These are phyloP conservation scores for Paecilomyces sp. DNA, from an alignment of 2,329 filamentous ascomycete species.

Conservation along the genomic window DNA sequence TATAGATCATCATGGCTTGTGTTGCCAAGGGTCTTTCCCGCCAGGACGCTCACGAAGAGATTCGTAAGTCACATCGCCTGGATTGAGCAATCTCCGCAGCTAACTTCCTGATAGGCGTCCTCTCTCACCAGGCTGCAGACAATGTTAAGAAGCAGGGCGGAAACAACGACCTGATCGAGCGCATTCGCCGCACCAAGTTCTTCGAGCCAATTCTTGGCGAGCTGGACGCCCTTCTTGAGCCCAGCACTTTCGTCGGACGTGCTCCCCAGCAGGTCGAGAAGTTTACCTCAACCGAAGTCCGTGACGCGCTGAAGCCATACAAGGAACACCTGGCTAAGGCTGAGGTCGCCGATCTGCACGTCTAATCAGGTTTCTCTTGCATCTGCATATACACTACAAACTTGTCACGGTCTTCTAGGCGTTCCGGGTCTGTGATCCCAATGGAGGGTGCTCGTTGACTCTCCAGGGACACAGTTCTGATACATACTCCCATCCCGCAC, in stretches of 20 bases:
- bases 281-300: conserved; percentile 46
- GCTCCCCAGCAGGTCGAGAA: conserved; percentile 47
- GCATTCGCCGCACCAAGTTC: conserved; percentile 66
- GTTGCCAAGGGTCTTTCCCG: conserved; percentile 62
- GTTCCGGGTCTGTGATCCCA: not conserved
- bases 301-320: conserved; percentile 42
- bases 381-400: not conserved
- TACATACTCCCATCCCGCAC: not conserved
- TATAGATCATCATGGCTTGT: conserved; percentile 68
- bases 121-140: conserved; percentile 66
- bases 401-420: not conserved
- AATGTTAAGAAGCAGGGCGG: conserved; percentile 67
- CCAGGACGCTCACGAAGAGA: conserved; percentile 81
- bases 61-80: conserved; percentile 40
- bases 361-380: conserved; percentile 17
- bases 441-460: not conserved
- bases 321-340: conserved; percentile 26
- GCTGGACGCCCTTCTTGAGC: conserved; percentile 60
- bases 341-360: conserved; percentile 33
- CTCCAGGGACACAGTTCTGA: not conserved
- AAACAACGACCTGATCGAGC: conserved; percentile 72
- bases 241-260: conserved; percentile 53
- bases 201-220: conserved; percentile 66
- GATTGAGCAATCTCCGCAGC: not conserved
- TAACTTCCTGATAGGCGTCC: conserved; percentile 38